phyloP scores from a whole-genome alignment of 1,284 basidiomycete genomes.

The Leccinum variabile region DNA sequence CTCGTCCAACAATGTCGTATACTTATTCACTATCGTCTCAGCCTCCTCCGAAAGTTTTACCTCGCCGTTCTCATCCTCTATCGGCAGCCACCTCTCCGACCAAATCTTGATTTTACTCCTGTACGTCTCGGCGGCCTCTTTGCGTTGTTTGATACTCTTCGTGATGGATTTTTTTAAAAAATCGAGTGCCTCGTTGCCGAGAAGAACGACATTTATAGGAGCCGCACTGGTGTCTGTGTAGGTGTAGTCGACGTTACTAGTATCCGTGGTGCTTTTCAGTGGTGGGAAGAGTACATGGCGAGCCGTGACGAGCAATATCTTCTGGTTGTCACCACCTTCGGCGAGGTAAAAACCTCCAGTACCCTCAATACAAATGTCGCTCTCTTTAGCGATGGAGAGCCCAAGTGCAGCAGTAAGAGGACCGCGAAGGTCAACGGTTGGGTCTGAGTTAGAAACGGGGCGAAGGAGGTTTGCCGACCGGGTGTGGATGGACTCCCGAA shows the following conservation, averaged over 20 bases:
- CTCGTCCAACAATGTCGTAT: neutral
- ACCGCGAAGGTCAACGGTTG: neutral
- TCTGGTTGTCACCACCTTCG: neutral
- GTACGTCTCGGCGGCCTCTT: no score
- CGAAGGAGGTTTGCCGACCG: neutral
- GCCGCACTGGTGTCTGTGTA: neutral
- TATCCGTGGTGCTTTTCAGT: neutral
- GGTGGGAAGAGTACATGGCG: neutral
- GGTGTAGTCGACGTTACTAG: neutral
- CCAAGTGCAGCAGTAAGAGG: neutral
- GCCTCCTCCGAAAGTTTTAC: no score
- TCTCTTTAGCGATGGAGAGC: neutral
- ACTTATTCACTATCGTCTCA: no score
- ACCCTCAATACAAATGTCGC: neutral
- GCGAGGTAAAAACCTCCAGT: neutral
- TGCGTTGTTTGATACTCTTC: no score
- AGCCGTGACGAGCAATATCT: neutral
- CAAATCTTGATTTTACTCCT: no score
- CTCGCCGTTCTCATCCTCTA: no score
- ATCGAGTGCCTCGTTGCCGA: neutral
- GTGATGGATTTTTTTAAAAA: neutral
- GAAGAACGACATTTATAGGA: neutral
- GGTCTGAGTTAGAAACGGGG: neutral
- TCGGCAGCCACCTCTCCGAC: no score
- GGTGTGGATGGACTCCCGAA: neutral